These are phyloP conservation scores for Parachlorella kessleri DNA, from an alignment of 139 green algal species.

Conservation along the genomic window DNA sequence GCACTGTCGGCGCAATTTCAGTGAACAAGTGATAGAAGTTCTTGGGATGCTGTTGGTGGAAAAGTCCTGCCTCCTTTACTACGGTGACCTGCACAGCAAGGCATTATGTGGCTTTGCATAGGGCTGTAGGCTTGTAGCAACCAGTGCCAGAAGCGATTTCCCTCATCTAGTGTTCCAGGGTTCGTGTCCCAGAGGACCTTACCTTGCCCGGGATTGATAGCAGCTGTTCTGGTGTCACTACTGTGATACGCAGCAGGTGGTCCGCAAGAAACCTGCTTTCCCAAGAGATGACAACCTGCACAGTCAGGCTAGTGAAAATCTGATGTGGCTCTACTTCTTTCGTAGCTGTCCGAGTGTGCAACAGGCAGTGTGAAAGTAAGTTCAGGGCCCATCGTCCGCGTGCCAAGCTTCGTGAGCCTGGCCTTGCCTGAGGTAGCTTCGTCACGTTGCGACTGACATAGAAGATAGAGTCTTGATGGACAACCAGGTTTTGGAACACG, in stretches of 20 bases:
- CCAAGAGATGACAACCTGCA: neutral
- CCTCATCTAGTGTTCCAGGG: too few species aligned
- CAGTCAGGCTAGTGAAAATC: neutral
- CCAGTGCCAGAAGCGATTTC: too few species aligned
- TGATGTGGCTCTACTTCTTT: neutral
- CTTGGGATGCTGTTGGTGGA: slow-evolving; percentile 14
- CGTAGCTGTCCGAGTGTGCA: too few species aligned
- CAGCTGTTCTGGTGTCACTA: neutral
- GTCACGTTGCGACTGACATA: neutral
- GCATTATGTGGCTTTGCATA: too few species aligned
- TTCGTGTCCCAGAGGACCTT: too few species aligned
- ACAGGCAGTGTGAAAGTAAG: too few species aligned
- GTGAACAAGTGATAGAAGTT: slow-evolving; percentile 32
- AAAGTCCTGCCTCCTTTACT: slow-evolving; percentile 6
- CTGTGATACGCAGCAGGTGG: neutral
- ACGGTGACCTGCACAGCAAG: too few species aligned
- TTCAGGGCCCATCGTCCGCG: too few species aligned
- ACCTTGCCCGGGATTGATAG: too few species aligned
- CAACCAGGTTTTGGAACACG: neutral
- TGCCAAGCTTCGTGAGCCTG: too few species aligned
- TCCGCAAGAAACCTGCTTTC: neutral
- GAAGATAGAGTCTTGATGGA: neutral
- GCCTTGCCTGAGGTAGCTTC: neutral
- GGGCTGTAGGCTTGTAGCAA: too few species aligned
- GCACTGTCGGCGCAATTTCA: slow-evolving; percentile 15